phyloP scores from a whole-genome alignment of 805 yeast species.

The Pichia eremophila region DNA sequence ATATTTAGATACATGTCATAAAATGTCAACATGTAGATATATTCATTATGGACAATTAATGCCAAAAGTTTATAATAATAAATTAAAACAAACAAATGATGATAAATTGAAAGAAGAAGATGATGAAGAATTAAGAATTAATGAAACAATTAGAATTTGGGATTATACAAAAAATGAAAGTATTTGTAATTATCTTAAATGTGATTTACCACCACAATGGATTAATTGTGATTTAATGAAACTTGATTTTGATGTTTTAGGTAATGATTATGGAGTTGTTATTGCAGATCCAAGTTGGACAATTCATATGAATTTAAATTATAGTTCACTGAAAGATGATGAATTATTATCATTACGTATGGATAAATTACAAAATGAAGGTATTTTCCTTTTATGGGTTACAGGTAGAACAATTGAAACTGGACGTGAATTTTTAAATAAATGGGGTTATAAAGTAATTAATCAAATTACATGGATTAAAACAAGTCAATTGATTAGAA shows the following conservation, averaged over 20 bases:
- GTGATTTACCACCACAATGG: constrained; percentile 61
- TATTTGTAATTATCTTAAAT: constrained; percentile 16
- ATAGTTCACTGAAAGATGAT: constrained; percentile 68
- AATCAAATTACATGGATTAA: constrained; percentile 90
- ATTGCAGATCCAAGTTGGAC: constrained; percentile 97
- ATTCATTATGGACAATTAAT: constrained; percentile 58
- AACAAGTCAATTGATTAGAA: constrained; percentile 76
- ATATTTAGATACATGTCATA: constrained; percentile 88
- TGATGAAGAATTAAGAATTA: constrained; percentile 7
- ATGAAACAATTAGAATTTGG: constrained; percentile 16
- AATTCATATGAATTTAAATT: constrained; percentile 77
- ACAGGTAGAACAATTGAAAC: constrained; percentile 89
- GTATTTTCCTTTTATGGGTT: constrained; percentile 82
- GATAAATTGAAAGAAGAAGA: not conserved
- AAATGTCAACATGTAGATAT: constrained; percentile 69
- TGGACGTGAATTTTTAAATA: constrained; percentile 64
- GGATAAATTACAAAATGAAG: constrained; percentile 68
- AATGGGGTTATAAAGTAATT: constrained; percentile 74
- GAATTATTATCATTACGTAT: constrained; percentile 63
- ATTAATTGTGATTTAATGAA: constrained; percentile 74
- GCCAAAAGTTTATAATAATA: constrained; percentile 23
- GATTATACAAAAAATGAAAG: constrained; percentile 45
- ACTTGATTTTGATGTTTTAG: constrained; percentile 61
- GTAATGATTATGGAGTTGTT: constrained; percentile 67
- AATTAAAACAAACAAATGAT: not conserved